Evolutionary conservation across 805 yeast species (phyloP), one percentile per base, ranked within the genome.

Genomic region (Saturnispora sanitii): DNA sequence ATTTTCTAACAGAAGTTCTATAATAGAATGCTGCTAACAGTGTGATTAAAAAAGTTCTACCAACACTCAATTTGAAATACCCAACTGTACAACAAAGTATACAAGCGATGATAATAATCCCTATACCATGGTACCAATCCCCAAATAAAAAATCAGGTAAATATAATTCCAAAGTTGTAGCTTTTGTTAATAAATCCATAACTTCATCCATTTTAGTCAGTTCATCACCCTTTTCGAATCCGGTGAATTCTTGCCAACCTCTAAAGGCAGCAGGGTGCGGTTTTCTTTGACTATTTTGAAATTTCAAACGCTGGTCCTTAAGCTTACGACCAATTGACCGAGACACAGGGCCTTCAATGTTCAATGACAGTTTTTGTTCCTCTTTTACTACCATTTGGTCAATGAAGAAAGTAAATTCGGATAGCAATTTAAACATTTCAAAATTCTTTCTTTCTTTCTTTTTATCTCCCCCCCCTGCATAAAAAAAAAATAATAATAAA

Each of bases 101-200:
- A 0, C 82, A 87, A 6, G 82, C 86, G 18, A 71, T 57, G 23
- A 82, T 66, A 43, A 86, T 64, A 28, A 79, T 69, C 0, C 75
- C 95, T n/a, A 80, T 79, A 39, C 81, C 79, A 59, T 92, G 97
- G 56, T 81, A 92, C 98, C 98, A 92, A 56, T 92, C 97, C 40
- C 98, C 98, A 52, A 82, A 84, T 13, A 76, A 72, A 28, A 63
- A 67, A 22, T 84, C 81, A 6, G 94, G 94, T 40, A 92, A 63
- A 52, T 79, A 73, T 44, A 74, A 70, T 53, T 87, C 96, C 44
- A 88, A 65, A 27, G 82, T 53, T 0, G 96, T 84, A 17, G 86
- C 77, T 19, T 74, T 71, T 19, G 79, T 70, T 43, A 77, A 61
- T 50, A 87, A 65, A 58, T 87, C 95, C 47, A 73, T 69, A 42